Evolutionary conservation across 2,329 filamentous ascomycete species (phyloP).

Genomic region (Nothophoma quercina): DNA sequence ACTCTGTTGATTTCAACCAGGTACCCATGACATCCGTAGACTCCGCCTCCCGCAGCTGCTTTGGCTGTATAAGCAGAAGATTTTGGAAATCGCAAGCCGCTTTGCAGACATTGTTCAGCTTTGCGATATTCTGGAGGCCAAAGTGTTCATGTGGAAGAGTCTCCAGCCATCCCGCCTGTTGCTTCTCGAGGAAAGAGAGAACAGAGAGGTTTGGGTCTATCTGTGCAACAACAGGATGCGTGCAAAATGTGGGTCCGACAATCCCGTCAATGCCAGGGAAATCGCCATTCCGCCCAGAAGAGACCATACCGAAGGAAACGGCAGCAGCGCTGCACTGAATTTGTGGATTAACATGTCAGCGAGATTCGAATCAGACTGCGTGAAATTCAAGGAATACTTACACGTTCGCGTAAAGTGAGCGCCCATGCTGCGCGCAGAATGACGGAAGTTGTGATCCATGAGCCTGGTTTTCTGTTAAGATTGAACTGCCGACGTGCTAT

Average conservation of each 20-base stretch:
- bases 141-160: slow-evolving; percentile 36
- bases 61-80: slow-evolving; percentile 59
- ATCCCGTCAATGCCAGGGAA: slow-evolving; percentile 25
- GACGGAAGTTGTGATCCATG: too few species aligned
- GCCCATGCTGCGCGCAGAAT: too few species aligned
- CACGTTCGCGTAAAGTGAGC: too few species aligned
- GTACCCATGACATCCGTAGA: too few species aligned
- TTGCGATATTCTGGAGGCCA: slow-evolving; percentile 38
- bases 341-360: too few species aligned
- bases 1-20: slow-evolving; percentile 5
- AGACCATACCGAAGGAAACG: slow-evolving; percentile 32
- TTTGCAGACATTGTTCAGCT: slow-evolving; percentile 57
- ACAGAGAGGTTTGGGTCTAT: slow-evolving; percentile 26
- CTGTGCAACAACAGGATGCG: slow-evolving; percentile 33
- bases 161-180: neutral
- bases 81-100: slow-evolving; percentile 62
- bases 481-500: too few species aligned
- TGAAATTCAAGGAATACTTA: slow-evolving; percentile 1
- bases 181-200: slow-evolving; percentile 7
- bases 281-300: slow-evolving; percentile 32
- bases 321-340: slow-evolving; percentile 13
- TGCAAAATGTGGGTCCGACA: slow-evolving; percentile 39
- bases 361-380: slow-evolving; percentile 17
- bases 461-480: too few species aligned
- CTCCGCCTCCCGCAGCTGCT: neutral